Conservation (phyloP, 2,329 filamentous ascomycete genomes). For the Lecanicillium sp. region DNA sequence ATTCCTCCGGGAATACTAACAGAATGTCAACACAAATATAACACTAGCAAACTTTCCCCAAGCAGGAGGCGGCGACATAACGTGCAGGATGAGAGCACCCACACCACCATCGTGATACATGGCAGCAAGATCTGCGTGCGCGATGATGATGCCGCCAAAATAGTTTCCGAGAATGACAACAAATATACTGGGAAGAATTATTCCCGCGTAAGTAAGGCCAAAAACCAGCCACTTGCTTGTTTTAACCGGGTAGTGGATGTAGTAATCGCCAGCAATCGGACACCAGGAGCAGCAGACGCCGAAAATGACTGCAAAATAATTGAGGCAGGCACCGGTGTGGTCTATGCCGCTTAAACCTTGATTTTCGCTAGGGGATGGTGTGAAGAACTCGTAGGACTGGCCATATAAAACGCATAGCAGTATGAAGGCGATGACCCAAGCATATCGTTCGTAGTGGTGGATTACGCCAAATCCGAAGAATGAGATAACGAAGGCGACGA, state of each 20-base stretch:
- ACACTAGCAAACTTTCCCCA: slow-evolving; percentile 1
- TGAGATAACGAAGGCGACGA: slow-evolving; percentile 14
- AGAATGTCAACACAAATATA: slow-evolving; percentile 1
- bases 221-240: slow-evolving; percentile 12
- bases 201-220: slow-evolving; percentile 11
- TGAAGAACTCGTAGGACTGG: slow-evolving; percentile 12
- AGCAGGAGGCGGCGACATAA: neutral
- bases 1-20: neutral
- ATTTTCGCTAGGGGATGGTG: slow-evolving; percentile 1
- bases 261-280: slow-evolving; percentile 12
- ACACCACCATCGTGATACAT: neutral
- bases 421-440: slow-evolving; percentile 14
- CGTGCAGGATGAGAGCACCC: neutral
- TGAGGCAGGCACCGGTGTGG: slow-evolving; percentile 11
- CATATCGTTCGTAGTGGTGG: slow-evolving; percentile 14
- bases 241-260: slow-evolving; percentile 10
- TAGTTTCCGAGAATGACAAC: slow-evolving; percentile 11
- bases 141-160: neutral
- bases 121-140: neutral
- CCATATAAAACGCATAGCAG: slow-evolving; percentile 13
- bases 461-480: slow-evolving; percentile 15
- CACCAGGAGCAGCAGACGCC: slow-evolving; percentile 11
- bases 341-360: slow-evolving; percentile 3
- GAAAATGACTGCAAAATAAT: slow-evolving; percentile 14
- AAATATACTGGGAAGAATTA: slow-evolving; percentile 11